Conservation (phyloP, 225 moss, liverwort and hornwort genomes). For the Climacium dendroides region DNA sequence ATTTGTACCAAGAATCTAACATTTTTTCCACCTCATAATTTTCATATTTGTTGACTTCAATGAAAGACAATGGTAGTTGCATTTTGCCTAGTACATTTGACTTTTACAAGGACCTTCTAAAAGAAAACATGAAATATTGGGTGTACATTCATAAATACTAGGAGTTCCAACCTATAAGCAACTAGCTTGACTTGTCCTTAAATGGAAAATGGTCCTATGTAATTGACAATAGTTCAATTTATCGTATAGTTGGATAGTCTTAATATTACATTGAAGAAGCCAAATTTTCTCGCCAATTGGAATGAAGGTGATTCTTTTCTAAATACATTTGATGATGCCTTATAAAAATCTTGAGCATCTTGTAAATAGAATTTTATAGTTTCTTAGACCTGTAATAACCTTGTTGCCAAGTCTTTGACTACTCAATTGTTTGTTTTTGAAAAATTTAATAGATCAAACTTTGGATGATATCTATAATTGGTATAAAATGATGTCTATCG, state of each 20-base stretch:
- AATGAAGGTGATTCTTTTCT: neutral
- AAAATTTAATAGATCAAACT: neutral
- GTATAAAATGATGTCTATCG: accelerated
- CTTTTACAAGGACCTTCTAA: accelerated
- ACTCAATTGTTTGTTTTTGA: too few relatives aligned
- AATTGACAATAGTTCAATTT: neutral
- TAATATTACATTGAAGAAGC: neutral
- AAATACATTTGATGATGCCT: accelerated
- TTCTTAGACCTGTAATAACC: neutral
- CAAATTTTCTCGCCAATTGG: neutral
- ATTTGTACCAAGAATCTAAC: accelerated
- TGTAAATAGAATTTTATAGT: neutral
- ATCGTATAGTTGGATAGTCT: accelerated
- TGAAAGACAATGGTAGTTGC: accelerated
- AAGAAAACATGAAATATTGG: accelerated
- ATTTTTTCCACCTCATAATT: neutral
- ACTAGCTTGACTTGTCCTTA: too few relatives aligned
- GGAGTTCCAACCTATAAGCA: accelerated
- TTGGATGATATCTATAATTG: too few relatives aligned
- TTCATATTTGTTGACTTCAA: neutral
- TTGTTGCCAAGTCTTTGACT: neutral
- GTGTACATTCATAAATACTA: neutral
- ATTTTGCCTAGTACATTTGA: accelerated
- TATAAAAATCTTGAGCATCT: neutral
- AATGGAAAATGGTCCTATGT: neutral